Base-by-base conservation (phyloP, 257 asterid genomes). In the Echium plantagineum region DNA sequence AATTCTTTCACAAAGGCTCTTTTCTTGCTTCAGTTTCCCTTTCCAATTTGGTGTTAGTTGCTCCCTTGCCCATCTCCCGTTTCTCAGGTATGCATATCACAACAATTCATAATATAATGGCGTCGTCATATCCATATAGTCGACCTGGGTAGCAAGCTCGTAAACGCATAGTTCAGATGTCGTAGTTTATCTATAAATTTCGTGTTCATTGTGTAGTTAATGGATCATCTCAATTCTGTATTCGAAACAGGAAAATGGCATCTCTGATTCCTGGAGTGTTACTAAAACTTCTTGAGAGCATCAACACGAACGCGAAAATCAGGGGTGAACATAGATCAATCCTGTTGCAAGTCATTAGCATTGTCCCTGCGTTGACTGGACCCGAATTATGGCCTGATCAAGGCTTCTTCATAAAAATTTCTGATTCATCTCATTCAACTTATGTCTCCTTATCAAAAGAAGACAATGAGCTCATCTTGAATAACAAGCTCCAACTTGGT, bases 341-440 rank as follows among this genome's bases (percentile, higher is more conserved):
- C 42, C 84, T 85, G 0, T 61, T 90, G 31, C 95, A 90, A 62
- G 95, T 83, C 28, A 81, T 85, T 78, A 83, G 85, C 83, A 87
- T 90, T 15, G 95, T 90, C 21, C 96, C 96, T 1, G 95, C 95
- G 30, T 69, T 87, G 64, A 67, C 76, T 0, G 96, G 95, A 9
- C 74, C 89, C 0, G 95, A 90, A 52, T 64, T 87, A 0, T 87
- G 86, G 84, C 98, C 98, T 0, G 80, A 85, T 47, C 95, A 79
- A 19, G 96, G 96, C 10, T 90, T 85, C 73, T 87, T 83, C 84
- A 56, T 90, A n/a, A 90, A 90, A 77, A 89, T 90, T 64, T 90
- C 96, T 0, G 95, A 87, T 63, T 87, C 96, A 10, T 85, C 98
- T 12, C 96, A 90, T 71, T 85, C 98, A 0, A 85, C 96, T 2